Base-by-base conservation (phyloP, 306 rosid species). In the Glycyrrhiza uralensis region DNA sequence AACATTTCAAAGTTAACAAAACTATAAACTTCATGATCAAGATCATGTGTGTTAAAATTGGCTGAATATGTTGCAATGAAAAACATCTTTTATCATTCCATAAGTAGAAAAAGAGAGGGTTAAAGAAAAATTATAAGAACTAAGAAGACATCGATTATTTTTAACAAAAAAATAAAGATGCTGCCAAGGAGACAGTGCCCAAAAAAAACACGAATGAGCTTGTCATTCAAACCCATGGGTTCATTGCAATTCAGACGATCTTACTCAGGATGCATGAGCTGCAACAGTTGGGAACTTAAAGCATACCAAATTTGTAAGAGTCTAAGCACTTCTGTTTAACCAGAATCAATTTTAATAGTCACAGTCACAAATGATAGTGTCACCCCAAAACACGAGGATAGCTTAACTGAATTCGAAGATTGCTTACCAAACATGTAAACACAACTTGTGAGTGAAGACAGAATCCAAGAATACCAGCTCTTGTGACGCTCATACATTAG, bases 391-490 rank as follows among this genome's bases (percentile, higher is more conserved):
- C 35, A 71, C 17, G 36, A 42, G 33, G 20, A 58, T 22, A 66
- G 50, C 23, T 52, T 12, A 72, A 55, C 41, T 41, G n/a, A 54
- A 38, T 54, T 47, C 56, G 61, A 64, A 55, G 68, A 50, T 56
- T 64, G 38, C 96, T 85, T 76, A 93, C 97, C 99, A 42, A 94
- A 94, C 99, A 94, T 94, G 89, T 94, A 94, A 1, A 94, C 99
- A 72, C 99, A 91, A 83, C 97, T 89, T 51, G 99, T 94, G 65
- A 91, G 89, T 13, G 99, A 94, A 72, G 97, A 91, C 57, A 94
- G 87, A 82, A 94, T 89, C 99, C 99, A 94, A 63, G 99, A 94
- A 86, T 94, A 94, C 99, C 99, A 94, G 82, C 97, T 94, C 89
- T 63, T 91, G 79, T 94, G 97, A 26, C 93, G 97, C 79, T 94